Conservation (phyloP, 2,329 filamentous ascomycete genomes). For the Biscogniauxia sp. region DNA sequence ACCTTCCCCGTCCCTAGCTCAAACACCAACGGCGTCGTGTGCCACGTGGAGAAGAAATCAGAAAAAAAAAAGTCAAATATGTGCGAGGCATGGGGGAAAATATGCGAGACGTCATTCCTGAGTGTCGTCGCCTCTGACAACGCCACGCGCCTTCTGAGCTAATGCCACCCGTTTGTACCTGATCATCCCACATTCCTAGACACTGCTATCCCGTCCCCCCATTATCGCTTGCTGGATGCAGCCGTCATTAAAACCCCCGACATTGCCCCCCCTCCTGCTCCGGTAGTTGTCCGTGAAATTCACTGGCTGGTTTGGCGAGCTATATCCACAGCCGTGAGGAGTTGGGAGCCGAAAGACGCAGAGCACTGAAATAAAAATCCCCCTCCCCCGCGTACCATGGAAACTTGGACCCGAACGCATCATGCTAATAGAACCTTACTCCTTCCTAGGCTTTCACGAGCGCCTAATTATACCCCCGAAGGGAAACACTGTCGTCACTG, state of each 20-base stretch:
- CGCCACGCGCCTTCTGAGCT: constrained; percentile 21
- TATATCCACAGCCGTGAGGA: neutral
- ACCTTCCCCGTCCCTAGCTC: neutral
- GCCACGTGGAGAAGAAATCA: constrained; percentile 21
- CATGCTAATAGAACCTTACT: constrained; percentile 31
- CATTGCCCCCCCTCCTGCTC: constrained; percentile 9
- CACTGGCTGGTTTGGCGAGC: constrained; percentile 5
- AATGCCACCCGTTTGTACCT: constrained; percentile 21
- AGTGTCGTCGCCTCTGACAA: constrained; percentile 31
- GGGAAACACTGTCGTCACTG: constrained; percentile 16
- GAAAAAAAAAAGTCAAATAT: constrained; percentile 4
- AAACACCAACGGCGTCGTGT: constrained; percentile 8
- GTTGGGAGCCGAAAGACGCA: constrained; percentile 7
- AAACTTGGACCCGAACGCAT: constrained; percentile 21
- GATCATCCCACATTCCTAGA: constrained; percentile 21
- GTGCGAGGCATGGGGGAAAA: constrained; percentile 10
- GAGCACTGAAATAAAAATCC: constrained; percentile 3
- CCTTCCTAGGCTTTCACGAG: constrained; percentile 29
- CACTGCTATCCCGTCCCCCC: neutral
- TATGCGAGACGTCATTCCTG: constrained; percentile 27
- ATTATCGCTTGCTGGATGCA: constrained; percentile 8
- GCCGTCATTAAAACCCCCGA: constrained; percentile 24
- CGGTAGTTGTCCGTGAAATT: constrained; percentile 8
- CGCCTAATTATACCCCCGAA: constrained; percentile 23
- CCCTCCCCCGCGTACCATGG: constrained; percentile 23